Base-by-base conservation (phyloP, 257 asterid genomes). In the Mitragyna speciosa region DNA sequence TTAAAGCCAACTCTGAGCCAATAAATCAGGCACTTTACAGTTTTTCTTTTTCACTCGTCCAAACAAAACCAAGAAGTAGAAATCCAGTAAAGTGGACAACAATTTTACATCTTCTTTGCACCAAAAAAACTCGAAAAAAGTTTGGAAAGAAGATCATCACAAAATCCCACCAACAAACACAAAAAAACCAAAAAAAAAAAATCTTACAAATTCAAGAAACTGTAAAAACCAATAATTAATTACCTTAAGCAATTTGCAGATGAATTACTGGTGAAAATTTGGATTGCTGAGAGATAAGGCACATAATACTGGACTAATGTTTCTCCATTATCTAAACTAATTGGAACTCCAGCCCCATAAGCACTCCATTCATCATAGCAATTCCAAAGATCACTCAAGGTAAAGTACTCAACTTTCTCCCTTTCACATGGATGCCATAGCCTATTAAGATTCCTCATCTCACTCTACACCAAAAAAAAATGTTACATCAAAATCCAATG, bases 361-460 rank as follows among this genome's bases (percentile, higher is more conserved):
- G 94, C 97, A 90, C 99, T 95, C 91, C 94, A 92, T 91, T 95
- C 97, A 84, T 89, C 95, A 84, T 87, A 93, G 52, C 91, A 83
- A 73, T 88, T 90, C 99, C 99, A 93, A 70, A 95, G 95, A 85
- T 93, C 99, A 85, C 87, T 86, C 72, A 95, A 89, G 31, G 91
- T 89, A 74, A 93, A 93, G 80, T 88, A 95, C 79, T 95, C 98
- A 52, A 93, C 87, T 68, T 89, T 91, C 80, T 93, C 99, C 79
- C 96, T 89, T 80, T 87, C 99, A 90, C 92, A 90, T n/a, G 98
- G 97, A 86, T 92, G 93, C 99, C 99, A 95, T 45, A 95, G 90
- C 94, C 80, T 91, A 77, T 95, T 93, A 39, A 95, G 94, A 84
- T 89, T 93, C 86, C 89, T 92, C 68, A 85, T 86, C 82, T 93